These are phyloP conservation scores for Ziziphus jujuba DNA, from an alignment of 306 rosid genomes.

Conservation along the genomic window DNA sequence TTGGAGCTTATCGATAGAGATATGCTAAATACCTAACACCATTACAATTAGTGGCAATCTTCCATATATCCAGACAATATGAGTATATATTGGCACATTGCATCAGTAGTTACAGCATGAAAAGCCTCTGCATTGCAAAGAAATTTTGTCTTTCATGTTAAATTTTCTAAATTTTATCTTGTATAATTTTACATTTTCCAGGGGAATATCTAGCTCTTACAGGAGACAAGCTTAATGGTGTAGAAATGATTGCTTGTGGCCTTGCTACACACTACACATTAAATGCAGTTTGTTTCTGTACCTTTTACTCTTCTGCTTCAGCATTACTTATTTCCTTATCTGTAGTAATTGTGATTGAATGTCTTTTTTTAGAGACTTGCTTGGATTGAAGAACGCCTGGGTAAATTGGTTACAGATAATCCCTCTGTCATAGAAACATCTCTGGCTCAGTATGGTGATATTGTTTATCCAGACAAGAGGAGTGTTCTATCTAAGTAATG, in stretches of 20 bases:
- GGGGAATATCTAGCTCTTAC: constrained; percentile 97
- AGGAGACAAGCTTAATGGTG: constrained; percentile 95
- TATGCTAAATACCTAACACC: too few species aligned
- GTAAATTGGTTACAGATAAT: constrained; percentile 71
- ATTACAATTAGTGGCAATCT: too few species aligned
- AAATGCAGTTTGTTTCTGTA: constrained; percentile 59
- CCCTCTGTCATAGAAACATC: constrained; percentile 79
- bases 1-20: too few species aligned
- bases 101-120: too few species aligned
- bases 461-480: constrained; percentile 73
- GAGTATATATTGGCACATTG: too few species aligned
- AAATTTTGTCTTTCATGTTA: background rate
- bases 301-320: constrained; percentile 9
- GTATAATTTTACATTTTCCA: constrained; percentile 31
- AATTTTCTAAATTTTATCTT: background rate
- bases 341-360: constrained; percentile 26
- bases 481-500: constrained; percentile 76
- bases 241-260: constrained; percentile 91
- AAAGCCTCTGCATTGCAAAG: too few species aligned
- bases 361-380: constrained; percentile 62
- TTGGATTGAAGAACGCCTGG: constrained; percentile 81
- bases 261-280: constrained; percentile 84
- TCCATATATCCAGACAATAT: too few species aligned
- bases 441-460: constrained; percentile 83
- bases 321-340: constrained; percentile 2